Conservation (phyloP, 2,329 filamentous ascomycete genomes). For the Aureobasidium subglaciale region DNA sequence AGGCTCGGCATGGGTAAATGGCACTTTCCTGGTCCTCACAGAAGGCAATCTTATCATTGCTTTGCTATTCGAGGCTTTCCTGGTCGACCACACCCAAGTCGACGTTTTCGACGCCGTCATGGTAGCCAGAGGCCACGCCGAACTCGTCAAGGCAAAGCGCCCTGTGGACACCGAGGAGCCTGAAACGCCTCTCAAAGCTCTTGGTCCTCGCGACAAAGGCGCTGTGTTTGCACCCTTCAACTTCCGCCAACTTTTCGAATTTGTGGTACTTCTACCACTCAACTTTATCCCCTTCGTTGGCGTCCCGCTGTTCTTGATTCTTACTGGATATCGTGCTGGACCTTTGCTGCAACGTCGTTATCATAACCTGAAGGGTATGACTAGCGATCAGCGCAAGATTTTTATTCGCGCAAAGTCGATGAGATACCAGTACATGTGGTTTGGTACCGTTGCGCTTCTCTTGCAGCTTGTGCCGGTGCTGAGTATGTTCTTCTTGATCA, state of each 20-base stretch:
- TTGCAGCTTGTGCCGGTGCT: conserved; percentile 82
- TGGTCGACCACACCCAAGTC: conserved; percentile 65
- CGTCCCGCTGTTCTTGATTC: conserved; percentile 74
- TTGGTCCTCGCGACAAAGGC: conserved; percentile 71
- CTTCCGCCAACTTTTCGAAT: conserved; percentile 80
- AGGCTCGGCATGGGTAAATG: conserved; percentile 80
- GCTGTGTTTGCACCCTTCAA: conserved; percentile 86
- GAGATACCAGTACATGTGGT: conserved; percentile 84
- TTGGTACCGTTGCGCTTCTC: conserved; percentile 58
- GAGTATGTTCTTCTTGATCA: conserved; percentile 91
- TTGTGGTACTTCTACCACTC: conserved; percentile 60
- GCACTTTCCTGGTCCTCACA: conserved; percentile 71
- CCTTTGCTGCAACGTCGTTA: conserved; percentile 88
- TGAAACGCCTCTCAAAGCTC: conserved; percentile 65
- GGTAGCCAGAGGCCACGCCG: conserved; percentile 63
- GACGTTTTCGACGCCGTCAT: conserved; percentile 77
- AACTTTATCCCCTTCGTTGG: conserved; percentile 83
- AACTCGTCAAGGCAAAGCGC: conserved; percentile 55
- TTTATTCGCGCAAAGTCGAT: conserved; percentile 58
- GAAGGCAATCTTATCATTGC: conserved; percentile 57
- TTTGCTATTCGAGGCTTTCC: conserved; percentile 45
- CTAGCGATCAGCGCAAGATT: conserved; percentile 63
- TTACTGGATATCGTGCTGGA: conserved; percentile 81
- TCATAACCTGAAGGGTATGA: conserved; percentile 70
- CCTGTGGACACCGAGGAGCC: conserved; percentile 65